Evolutionary conservation across 1,284 basidiomycete species (phyloP).

Genomic region (Ceratorhiza oryzae-sativae): DNA sequence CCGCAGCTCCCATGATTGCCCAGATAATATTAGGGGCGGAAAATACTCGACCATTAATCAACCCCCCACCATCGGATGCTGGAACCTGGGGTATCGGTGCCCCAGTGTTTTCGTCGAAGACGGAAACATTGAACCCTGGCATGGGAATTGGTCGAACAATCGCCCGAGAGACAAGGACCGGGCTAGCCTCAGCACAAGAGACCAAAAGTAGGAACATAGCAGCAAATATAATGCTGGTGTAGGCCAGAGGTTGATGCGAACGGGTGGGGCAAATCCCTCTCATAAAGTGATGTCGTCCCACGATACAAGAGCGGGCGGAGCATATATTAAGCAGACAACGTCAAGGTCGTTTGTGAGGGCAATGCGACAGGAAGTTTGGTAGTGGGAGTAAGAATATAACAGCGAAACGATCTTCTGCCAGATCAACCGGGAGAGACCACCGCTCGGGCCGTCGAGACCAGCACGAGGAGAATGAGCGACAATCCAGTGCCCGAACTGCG

Average conservation of each 20-base stretch:
- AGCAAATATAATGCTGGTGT: not conserved
- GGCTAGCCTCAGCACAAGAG: conserved; percentile 4
- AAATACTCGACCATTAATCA: conserved; percentile 16
- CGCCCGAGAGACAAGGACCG: conserved; percentile 21
- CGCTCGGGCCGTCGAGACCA: conserved; percentile 22
- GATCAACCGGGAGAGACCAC: conserved; percentile 13
- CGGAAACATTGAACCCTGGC: conserved; percentile 31
- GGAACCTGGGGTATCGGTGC: conserved; percentile 30
- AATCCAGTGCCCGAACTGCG: not conserved
- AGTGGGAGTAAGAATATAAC: not conserved
- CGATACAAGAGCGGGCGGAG: not conserved
- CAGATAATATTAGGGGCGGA: conserved; percentile 35
- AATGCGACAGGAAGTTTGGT: not conserved
- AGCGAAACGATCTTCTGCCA: not conserved
- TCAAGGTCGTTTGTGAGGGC: not conserved
- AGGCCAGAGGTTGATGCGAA: not conserved
- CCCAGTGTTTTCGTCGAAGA: conserved; percentile 34
- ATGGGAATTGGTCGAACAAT: conserved; percentile 28
- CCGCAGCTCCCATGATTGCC: conserved; percentile 17
- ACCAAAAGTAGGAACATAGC: not conserved
- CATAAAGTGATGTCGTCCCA: not conserved
- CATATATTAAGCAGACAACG: not conserved
- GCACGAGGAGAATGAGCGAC: conserved; percentile 7
- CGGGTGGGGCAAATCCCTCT: not conserved
- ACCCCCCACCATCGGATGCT: conserved; percentile 29